Evolutionary conservation across 306 rosid species (phyloP), one percentile per base, ranked within the genome.

Genomic region (Trifolium pratense): DNA sequence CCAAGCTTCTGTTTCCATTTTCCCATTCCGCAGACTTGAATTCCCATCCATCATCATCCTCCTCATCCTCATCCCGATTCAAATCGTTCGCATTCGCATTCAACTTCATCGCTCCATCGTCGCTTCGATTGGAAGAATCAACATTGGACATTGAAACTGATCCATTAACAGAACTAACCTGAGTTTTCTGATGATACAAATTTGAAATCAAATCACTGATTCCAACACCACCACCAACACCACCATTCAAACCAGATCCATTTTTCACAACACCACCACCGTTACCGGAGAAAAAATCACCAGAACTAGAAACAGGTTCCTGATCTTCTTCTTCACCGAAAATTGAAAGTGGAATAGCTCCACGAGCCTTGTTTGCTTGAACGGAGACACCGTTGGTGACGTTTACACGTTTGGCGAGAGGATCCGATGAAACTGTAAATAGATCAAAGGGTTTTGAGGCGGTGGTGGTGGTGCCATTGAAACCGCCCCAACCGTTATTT

Each of bases 321-420:
- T 78, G 58, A 18, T 77, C 84, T 61, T 81, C 90, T 42, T 79
- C 89, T 74, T 80, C 93, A 9, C 98, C 96, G 45, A 94, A 94
- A 69, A 94, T 84, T 20, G 97, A 94, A n/a, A 94, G 84, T 51
- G 98, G 97, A 77, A 94, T 60, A 70, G 95, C 97, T 14, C 97
- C 97, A 14, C 23, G 84, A 18, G 85, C 82, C 74, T 85, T 89
- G 46, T 56, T 74, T 2, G 76, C 15, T 66, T 18, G 74, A 73
- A 73, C 75, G 21, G 16, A 48, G n/a, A 17, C 11, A 32, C 57
- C 32, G 78, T 65, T 32, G 75, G 39, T 67, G 73, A 36, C 73
- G 65, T 83, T 65, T 58, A 31, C 75, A n/a, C 23, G 78, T 26
- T 68, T 76, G 0, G 14, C 25, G 0, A 72, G 4, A 14, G 61